Conservation (phyloP, 1,284 basidiomycete species). For the Sanguinoderma infundibulare region DNA sequence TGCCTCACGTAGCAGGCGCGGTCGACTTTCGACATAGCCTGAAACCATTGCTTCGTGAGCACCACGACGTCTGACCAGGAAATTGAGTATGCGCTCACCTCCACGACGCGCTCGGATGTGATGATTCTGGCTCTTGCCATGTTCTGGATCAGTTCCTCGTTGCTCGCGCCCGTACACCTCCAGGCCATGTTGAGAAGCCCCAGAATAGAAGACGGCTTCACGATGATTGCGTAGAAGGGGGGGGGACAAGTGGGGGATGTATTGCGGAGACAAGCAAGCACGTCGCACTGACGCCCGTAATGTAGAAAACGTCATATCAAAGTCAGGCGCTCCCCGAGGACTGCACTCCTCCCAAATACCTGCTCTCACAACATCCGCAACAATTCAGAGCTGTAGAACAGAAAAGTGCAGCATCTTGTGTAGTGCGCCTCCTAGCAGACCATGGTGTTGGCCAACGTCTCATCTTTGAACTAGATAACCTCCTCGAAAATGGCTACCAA, state of each 20-base stretch:
- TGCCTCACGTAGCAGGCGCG: slow-evolving; percentile 73
- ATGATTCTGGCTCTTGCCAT: slow-evolving; percentile 62
- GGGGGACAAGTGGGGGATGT: neutral
- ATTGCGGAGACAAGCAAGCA: neutral
- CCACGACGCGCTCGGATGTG: slow-evolving; percentile 50
- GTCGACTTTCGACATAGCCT: slow-evolving; percentile 80
- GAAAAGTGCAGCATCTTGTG: neutral
- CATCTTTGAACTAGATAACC: neutral
- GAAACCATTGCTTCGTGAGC: neutral
- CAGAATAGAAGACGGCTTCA: neutral
- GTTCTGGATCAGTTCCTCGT: slow-evolving; percentile 75
- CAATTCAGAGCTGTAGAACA: neutral
- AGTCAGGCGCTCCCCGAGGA: neutral
- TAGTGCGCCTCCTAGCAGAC: neutral
- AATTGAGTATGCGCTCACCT: slow-evolving; percentile 20
- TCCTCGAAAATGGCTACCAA: neutral
- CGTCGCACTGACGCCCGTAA: neutral
- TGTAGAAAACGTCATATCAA: neutral
- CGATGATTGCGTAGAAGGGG: neutral
- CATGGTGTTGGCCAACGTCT: neutral
- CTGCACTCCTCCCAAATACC: neutral
- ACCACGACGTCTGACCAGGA: neutral
- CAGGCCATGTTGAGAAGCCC: slow-evolving; percentile 65
- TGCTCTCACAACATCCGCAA: neutral
- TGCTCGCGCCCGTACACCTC: slow-evolving; percentile 72